phyloP scores from a whole-genome alignment of 2,329 filamentous ascomycete species.

The Pleurostoma richardsiae region DNA sequence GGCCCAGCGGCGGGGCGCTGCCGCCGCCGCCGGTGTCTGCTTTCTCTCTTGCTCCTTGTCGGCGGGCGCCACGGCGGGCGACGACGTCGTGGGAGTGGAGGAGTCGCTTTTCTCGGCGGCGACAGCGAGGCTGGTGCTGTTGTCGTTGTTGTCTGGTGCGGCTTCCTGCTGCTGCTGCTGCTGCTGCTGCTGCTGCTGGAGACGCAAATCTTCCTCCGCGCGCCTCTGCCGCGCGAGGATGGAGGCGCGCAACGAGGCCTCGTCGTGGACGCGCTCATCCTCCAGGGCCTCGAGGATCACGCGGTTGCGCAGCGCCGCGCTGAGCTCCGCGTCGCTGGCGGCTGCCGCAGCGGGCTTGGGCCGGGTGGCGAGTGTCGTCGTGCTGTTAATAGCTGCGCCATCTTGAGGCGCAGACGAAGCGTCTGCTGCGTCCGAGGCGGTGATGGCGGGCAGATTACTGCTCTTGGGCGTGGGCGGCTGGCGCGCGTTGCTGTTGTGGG shows the following conservation, averaged over 20 bases:
- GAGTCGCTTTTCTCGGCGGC: too few relatives aligned
- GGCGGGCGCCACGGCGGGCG: constrained; percentile 5
- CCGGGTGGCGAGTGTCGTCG: not conserved
- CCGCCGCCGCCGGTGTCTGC: too few relatives aligned
- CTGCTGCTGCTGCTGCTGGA: constrained; percentile 10
- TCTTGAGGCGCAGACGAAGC: not conserved
- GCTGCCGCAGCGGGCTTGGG: not conserved
- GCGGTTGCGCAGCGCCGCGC: constrained; percentile 54
- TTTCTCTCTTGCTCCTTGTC: not conserved
- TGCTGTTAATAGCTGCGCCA: not conserved
- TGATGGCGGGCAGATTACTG: not conserved
- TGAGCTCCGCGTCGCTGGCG: constrained; percentile 23
- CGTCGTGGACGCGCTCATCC: constrained; percentile 64
- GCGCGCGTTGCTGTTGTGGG: constrained; percentile 16
- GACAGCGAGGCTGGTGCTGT: too few relatives aligned
- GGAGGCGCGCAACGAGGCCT: constrained; percentile 59
- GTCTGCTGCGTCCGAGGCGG: not conserved
- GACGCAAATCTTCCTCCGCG: constrained; percentile 45
- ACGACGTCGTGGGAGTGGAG: constrained; percentile 7
- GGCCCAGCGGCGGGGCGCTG: constrained; percentile 50
- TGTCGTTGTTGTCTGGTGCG: too few relatives aligned
- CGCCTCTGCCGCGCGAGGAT: constrained; percentile 56
- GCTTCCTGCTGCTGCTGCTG: constrained; percentile 6
- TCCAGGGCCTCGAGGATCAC: constrained; percentile 63
- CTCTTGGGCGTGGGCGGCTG: constrained; percentile 5